phyloP scores from a whole-genome alignment of 2,329 filamentous ascomycete species.

The Microascus cirrosus region DNA sequence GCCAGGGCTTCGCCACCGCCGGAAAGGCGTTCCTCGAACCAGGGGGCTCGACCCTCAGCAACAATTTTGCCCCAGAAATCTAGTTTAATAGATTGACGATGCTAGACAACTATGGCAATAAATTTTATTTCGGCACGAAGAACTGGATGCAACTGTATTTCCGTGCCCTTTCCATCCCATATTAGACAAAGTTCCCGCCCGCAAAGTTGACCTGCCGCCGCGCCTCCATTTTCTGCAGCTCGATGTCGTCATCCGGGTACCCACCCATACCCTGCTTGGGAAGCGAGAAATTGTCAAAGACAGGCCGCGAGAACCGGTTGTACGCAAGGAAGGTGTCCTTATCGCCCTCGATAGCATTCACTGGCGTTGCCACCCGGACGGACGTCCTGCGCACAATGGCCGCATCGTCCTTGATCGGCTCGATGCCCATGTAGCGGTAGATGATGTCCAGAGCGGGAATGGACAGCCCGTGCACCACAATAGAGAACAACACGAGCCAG shows the following conservation, averaged over 20 bases:
- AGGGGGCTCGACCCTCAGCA: neutral
- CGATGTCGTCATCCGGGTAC: too few relatives aligned
- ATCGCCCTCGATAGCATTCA: constrained; percentile 27
- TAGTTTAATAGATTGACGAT: neutral
- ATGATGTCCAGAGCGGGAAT: constrained; percentile 29
- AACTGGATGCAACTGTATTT: neutral
- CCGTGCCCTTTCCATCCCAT: neutral
- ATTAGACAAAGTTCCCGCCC: neutral
- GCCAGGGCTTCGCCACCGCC: too few relatives aligned
- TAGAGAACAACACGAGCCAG: constrained; percentile 28
- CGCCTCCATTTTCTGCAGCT: neutral
- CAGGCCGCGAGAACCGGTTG: constrained; percentile 35
- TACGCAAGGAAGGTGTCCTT: constrained; percentile 29
- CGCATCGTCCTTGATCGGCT: constrained; percentile 30
- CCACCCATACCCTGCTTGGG: too few relatives aligned
- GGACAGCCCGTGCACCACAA: constrained; percentile 34
- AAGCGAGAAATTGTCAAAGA: too few relatives aligned
- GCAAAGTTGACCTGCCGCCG: neutral
- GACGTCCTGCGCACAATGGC: constrained; percentile 24
- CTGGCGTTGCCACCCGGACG: constrained; percentile 20
- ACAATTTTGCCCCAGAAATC: neutral
- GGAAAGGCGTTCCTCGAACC: too few relatives aligned
- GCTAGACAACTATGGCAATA: neutral
- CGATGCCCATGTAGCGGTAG: constrained; percentile 25
- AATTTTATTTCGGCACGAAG: neutral